phyloP scores from a whole-genome alignment of 257 asterid genomes.

The Plantago elongata region DNA sequence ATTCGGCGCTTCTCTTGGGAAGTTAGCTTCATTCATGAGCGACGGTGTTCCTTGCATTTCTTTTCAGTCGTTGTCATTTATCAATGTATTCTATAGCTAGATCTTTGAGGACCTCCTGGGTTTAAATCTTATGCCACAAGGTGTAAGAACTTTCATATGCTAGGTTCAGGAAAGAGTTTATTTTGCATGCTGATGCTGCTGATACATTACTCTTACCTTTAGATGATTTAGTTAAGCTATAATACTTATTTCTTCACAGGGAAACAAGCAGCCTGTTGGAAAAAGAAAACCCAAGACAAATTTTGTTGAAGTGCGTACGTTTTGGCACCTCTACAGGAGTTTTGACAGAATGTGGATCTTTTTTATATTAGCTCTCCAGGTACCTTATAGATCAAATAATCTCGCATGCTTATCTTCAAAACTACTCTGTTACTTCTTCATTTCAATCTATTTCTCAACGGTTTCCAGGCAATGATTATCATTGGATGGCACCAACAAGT shows the following conservation, averaged over 20 bases:
- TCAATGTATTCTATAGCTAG: no score
- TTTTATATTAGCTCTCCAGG: constrained; percentile 91
- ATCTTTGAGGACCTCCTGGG: no score
- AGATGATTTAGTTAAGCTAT: constrained; percentile 1
- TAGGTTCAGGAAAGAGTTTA: no score
- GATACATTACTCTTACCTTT: background rate
- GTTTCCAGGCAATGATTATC: constrained; percentile 84
- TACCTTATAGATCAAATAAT: constrained; percentile 18
- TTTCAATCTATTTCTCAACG: constrained; percentile 1
- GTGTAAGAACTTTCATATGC: no score
- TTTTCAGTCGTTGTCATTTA: no score
- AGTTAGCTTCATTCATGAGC: no score
- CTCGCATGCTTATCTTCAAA: background rate
- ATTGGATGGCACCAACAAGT: constrained; percentile 85
- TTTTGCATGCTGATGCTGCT: no score
- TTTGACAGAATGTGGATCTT: constrained; percentile 95
- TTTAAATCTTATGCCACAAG: no score
- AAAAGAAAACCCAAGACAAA: constrained; percentile 81
- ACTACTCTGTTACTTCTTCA: no score
- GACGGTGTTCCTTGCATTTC: no score
- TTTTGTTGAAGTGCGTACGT: constrained; percentile 92
- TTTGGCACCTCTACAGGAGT: constrained; percentile 89
- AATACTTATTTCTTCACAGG: constrained; percentile 38
- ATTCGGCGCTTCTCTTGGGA: no score
- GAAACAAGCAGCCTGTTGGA: constrained; percentile 47